Evolutionary conservation across 345 rosid species (phyloP).

Genomic region (Cardamine chenopodiifolia): DNA sequence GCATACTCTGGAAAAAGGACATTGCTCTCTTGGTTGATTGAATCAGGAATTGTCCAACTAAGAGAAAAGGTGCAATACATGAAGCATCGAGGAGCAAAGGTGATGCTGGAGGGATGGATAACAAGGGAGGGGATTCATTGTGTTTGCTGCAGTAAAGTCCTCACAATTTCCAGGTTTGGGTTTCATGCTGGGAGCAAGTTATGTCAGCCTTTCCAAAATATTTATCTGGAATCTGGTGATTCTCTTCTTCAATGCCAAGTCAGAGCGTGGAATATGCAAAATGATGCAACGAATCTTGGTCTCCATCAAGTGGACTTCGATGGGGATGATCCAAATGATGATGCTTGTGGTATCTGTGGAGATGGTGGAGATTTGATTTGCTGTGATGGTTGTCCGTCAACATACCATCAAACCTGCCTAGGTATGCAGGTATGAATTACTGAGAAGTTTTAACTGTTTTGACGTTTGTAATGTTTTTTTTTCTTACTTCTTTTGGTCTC

Average conservation of each 20-base stretch:
- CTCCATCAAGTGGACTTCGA: slow-evolving; percentile 60
- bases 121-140: slow-evolving; percentile 85
- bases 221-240: slow-evolving; percentile 73
- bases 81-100: slow-evolving; percentile 57
- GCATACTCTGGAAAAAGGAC: slow-evolving; percentile 80
- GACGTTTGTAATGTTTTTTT: slow-evolving; percentile 5
- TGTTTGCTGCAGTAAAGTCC: slow-evolving; percentile 84
- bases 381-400: slow-evolving; percentile 96
- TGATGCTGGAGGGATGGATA: slow-evolving; percentile 77
- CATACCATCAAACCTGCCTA: slow-evolving; percentile 89
- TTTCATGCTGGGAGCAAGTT: slow-evolving; percentile 92
- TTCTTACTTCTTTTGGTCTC: not conserved
- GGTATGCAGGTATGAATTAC: slow-evolving; percentile 60
- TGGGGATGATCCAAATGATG: slow-evolving; percentile 96
- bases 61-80: slow-evolving; percentile 75
- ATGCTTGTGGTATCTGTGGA: slow-evolving; percentile 95
- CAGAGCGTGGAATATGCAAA: slow-evolving; percentile 82
- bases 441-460: slow-evolving; percentile 1
- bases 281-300: slow-evolving; percentile 54
- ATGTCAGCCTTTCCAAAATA: slow-evolving; percentile 77
- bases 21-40: slow-evolving; percentile 89
- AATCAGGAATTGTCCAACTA: slow-evolving; percentile 64
- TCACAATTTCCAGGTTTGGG: slow-evolving; percentile 72
- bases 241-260: slow-evolving; percentile 89
- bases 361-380: slow-evolving; percentile 98